Percentiles rank a stretch among this genome's conserved stretches.
These are phyloP conservation scores for Candida nemodendra DNA, from an alignment of 805 yeast genomes.

Conservation along the genomic window DNA sequence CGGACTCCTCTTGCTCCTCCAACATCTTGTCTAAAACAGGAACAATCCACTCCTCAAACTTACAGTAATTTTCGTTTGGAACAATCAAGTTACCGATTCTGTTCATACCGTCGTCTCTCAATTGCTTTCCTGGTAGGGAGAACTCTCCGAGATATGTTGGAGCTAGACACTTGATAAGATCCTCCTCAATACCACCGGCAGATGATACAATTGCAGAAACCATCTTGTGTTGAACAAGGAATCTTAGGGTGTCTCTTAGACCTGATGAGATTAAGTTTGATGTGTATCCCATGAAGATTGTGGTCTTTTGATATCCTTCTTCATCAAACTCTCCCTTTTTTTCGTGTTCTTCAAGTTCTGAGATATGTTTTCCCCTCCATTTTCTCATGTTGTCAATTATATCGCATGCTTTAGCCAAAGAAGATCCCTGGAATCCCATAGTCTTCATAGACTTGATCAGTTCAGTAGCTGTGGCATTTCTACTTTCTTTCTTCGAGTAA, in stretches of 20 bases:
- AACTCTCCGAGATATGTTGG: constrained; percentile 96
- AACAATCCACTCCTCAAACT: constrained; percentile 97
- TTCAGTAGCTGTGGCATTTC: constrained; percentile 76
- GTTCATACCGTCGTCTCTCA: constrained; percentile 95
- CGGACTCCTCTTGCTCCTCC: constrained; percentile 80
- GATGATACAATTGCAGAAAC: constrained; percentile 95
- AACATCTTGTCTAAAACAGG: constrained; percentile 86
- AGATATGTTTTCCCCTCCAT: constrained; percentile 85
- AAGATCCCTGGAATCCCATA: constrained; percentile 97
- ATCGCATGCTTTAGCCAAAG: constrained; percentile 85
- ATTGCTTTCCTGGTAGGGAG: constrained; percentile 69
- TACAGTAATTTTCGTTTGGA: constrained; percentile 97
- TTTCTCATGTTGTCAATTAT: constrained; percentile 88
- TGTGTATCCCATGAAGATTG: constrained; percentile 94
- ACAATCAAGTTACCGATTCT: constrained; percentile 96
- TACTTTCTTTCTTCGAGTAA: constrained; percentile 74
- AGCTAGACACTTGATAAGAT: constrained; percentile 91
- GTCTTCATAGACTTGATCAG: constrained; percentile 79
- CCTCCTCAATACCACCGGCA: constrained; percentile 99
- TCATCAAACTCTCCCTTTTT: constrained; percentile 77
- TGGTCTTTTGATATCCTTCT: constrained; percentile 75
- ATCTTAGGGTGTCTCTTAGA: constrained; percentile 84
- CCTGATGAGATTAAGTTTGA: constrained; percentile 96
- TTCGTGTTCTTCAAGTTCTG: constrained; percentile 65
- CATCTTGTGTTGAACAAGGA: constrained; percentile 87